Evolutionary conservation across 208 protist species (phyloP).

Genomic region (Trypanosoma boissoni): DNA sequence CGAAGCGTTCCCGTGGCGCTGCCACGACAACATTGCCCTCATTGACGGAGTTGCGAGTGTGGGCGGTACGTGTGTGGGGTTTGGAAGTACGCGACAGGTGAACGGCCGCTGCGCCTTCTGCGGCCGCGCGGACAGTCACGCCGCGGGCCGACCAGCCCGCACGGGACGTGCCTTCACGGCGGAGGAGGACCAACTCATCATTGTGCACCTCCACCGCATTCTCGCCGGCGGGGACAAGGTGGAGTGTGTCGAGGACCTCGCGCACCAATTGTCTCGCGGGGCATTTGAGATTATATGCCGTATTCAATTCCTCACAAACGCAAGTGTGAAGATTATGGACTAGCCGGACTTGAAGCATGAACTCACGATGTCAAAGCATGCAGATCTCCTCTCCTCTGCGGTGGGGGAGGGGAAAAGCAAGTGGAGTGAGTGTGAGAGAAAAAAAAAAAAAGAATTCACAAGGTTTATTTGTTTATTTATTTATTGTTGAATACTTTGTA

Average conservation of each 20-base stretch:
- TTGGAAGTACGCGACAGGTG: constrained; percentile 54
- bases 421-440: no score
- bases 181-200: constrained; percentile 64
- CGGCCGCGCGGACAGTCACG: constrained; percentile 46
- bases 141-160: constrained; percentile 36
- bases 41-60: constrained; percentile 77
- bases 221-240: constrained; percentile 63
- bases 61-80: constrained; percentile 59
- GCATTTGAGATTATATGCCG: constrained; percentile 69
- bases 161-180: constrained; percentile 45
- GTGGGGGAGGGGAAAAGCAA: background rate
- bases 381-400: no score
- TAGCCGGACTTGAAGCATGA: background rate
- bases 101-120: constrained; percentile 54
- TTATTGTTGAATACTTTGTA: background rate
- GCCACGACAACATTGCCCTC: constrained; percentile 67
- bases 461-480: background rate
- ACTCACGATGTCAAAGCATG: no score
- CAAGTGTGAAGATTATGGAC: constrained; percentile 64
- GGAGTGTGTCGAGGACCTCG: constrained; percentile 56
- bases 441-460: background rate
- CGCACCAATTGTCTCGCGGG: constrained; percentile 56
- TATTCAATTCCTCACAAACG: constrained; percentile 65
- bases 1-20: constrained; percentile 49
- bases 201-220: constrained; percentile 67